Base-by-base conservation (phyloP, 331 rosid species). In the Malus hybrid region DNA sequence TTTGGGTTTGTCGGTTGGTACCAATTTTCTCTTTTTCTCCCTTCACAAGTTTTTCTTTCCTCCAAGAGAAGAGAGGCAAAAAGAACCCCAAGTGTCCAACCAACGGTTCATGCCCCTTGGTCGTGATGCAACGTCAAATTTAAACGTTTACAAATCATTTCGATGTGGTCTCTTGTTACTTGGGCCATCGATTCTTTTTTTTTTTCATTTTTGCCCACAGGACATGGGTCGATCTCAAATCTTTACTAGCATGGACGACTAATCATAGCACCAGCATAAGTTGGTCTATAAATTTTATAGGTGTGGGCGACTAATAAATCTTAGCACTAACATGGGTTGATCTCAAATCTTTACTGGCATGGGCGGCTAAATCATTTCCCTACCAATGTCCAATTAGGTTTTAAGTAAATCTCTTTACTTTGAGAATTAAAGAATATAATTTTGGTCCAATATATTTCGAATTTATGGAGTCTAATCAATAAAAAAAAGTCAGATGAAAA, bases 311-410 rank as follows among this genome's bases (percentile, higher is more conserved):
- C 16, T 1, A 5, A 24, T 24, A 24, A 24, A 48, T 48, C 19
- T 0, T 14, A 48, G 3, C 18, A 14, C 0, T 48, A 48, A 48
- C 7, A 48, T 12, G 3, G 55, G 3, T 48, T 1, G 0, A 1
- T 5, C 7, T 15, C 19, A 48, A 48, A 48, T 48, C 19, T 48
- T 48, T 48, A 15, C 3, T 5, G 55, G 19, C 1, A 1, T 48
- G 18, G 55, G 19, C 0, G 7, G 2, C 55, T 14, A 12, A 42
- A 46, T 46, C 52, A 3, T 29, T 29, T 29, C 31, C 31, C 31
- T 29, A 29, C 1, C 16, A 44, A 44, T 44, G 52, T 48, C 54
- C 6, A 13, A 48, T 48, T 48, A 5, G 0, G 50, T 44, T 44
- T 44, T 3, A 10, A 10, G 50, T 44, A 44, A 14, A 14, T 46